A percentile compares a stretch with the other conserved stretches of the same genome.
phyloP scores from a whole-genome alignment of 1,284 basidiomycete species.

The Agroathelia rolfsii region DNA sequence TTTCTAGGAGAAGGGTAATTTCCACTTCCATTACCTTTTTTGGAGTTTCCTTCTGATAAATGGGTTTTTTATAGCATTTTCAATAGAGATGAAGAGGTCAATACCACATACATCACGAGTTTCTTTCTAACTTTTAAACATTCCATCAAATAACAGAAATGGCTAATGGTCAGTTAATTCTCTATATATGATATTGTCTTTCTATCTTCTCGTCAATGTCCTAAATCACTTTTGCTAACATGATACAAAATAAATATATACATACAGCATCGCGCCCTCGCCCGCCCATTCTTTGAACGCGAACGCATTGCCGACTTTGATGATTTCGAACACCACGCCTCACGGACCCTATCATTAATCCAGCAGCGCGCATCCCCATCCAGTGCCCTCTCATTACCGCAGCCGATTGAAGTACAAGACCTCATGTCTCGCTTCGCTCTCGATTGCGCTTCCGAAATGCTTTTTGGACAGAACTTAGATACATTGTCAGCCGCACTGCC shows the following conservation, averaged over 20 bases:
- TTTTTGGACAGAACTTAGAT: slow-evolving; percentile 54
- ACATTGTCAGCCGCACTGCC: slow-evolving; percentile 49
- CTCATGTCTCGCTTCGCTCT: slow-evolving; percentile 60
- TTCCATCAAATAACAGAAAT: slow-evolving; percentile 24
- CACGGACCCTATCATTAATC: slow-evolving; percentile 39
- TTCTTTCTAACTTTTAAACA: slow-evolving; percentile 3
- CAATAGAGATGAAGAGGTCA: slow-evolving; percentile 60
- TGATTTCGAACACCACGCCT: slow-evolving; percentile 48
- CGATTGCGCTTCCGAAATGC: slow-evolving; percentile 60
- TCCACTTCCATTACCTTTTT: too few relatives aligned
- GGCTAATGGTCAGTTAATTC: slow-evolving; percentile 35
- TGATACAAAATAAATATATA: slow-evolving; percentile 9
- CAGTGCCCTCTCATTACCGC: slow-evolving; percentile 22
- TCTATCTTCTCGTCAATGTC: slow-evolving; percentile 2
- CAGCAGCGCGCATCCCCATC: too few relatives aligned
- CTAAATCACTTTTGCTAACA: slow-evolving; percentile 4
- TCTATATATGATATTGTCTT: slow-evolving; percentile 2
- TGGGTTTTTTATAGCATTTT: too few relatives aligned
- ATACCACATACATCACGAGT: slow-evolving; percentile 8
- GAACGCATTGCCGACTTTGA: slow-evolving; percentile 64
- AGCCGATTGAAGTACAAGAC: slow-evolving; percentile 55
- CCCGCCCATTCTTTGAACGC: slow-evolving; percentile 64
- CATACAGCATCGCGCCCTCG: slow-evolving; percentile 50
- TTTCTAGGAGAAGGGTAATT: slow-evolving; percentile 61
- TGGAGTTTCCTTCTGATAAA: too few relatives aligned